Evolutionary conservation across 169 alveolate species (phyloP), one percentile per base, ranked within the genome.

Genomic region (Cryptosporidium baileyi): DNA sequence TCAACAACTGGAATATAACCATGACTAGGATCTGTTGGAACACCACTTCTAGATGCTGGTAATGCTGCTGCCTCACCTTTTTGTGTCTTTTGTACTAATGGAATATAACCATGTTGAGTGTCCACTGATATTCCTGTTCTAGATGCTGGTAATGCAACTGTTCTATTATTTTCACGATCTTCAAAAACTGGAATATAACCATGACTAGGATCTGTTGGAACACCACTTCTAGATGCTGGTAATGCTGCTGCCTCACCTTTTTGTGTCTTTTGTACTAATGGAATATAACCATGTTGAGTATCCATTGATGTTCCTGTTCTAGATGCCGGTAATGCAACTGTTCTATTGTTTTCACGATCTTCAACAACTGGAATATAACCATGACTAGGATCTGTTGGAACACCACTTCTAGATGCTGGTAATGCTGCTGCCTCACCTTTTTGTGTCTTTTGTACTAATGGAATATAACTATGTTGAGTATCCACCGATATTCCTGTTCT

Each of bases 91-190:
- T 19, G n/a, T 8, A 67, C 19, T 1, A 49, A 28, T 22, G 80
- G 80, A 22, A 45, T 15, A 38, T 40, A 63, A 0, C 80, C 80
- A 22, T 63, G 80, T 3, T 22, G 17, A 0, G 80, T 26, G 26
- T 43, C 32, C 8, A 26, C 40, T 22, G 80, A 61, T 8, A 63
- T 17, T 1, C 44, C 15, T 9, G 61, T 45, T 22, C 67, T 51
- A 13, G 85, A 32, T 51, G 85, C 85, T 17, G 85, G 85, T 8
- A 36, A 51, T 15, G 85, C 63, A 19, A 67, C 85, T 26, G 43
- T 60, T 24, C 54, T 67, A n/a, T 54, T 36, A 9, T 13, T 30
- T 3, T 3, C 0, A 2, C 11, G 30, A 8, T 30, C 30, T 3
- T 36, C 36, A 6, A 3, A 28, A 5, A 3, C 59, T 1, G 80